Percentiles rank a stretch among this genome's conserved stretches.
Evolutionary conservation across 495 filamentous ascomycete species (phyloP).

Genomic region (Xanthoparmelia taractica): DNA sequence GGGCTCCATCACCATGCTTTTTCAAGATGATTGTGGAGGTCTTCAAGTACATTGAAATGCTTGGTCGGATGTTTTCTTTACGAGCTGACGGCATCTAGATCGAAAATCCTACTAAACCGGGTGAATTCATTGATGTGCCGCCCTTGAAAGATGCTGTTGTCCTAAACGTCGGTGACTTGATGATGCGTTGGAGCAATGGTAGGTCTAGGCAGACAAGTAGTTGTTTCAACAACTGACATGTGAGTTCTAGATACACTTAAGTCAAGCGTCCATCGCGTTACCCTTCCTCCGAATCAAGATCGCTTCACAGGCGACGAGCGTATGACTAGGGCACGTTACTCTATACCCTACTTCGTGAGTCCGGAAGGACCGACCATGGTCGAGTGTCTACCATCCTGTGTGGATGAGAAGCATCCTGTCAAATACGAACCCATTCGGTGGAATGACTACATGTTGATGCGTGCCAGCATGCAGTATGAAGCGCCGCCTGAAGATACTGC

Average conservation of each 20-base stretch:
- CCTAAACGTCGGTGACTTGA: slow-evolving; percentile 60
- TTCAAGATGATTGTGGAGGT: slow-evolving; percentile 48
- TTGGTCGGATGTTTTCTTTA: not conserved
- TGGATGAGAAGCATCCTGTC: slow-evolving; percentile 45
- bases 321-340: slow-evolving; percentile 41
- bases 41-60: slow-evolving; percentile 29
- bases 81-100: slow-evolving; percentile 32
- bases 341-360: slow-evolving; percentile 54
- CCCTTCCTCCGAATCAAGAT: slow-evolving; percentile 25
- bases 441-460: slow-evolving; percentile 36
- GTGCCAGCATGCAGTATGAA: slow-evolving; percentile 25
- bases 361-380: slow-evolving; percentile 34
- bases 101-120: slow-evolving; percentile 44
- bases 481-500: not conserved
- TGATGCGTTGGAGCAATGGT: slow-evolving; percentile 56
- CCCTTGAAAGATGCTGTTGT: slow-evolving; percentile 52
- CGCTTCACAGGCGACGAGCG: slow-evolving; percentile 35
- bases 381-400: slow-evolving; percentile 45
- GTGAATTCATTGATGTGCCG: slow-evolving; percentile 46
- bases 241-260: slow-evolving; percentile 31
- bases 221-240: not conserved
- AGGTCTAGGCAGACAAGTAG: slow-evolving; percentile 22
- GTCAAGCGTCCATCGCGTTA: slow-evolving; percentile 52
- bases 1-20: slow-evolving; percentile 44
- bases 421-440: slow-evolving; percentile 52